A percentile compares a stretch with the other conserved stretches of the same genome.
These are phyloP conservation scores for Sphagnum contortum DNA, from an alignment of 225 moss, liverwort and hornwort species.

Conservation along the genomic window DNA sequence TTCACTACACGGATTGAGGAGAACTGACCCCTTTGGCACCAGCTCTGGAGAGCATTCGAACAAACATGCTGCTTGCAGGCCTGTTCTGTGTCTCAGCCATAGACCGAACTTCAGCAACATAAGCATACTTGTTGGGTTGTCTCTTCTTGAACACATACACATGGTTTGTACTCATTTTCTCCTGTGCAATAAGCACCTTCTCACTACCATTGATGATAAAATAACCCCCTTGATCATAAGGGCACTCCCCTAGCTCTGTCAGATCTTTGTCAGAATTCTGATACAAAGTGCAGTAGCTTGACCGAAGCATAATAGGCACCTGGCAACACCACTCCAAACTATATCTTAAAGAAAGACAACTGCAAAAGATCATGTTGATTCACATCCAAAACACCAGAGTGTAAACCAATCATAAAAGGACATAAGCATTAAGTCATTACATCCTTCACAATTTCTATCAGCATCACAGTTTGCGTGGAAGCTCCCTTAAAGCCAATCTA, in stretches of 20 bases:
- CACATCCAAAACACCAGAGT: too few relatives aligned
- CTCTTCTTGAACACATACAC: conserved; percentile 98
- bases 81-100: conserved; percentile 99
- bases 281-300: conserved; percentile 87
- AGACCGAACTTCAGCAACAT: conserved; percentile 94
- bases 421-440: too few relatives aligned
- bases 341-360: neutral
- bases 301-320: conserved; percentile 98
- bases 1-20: neutral
- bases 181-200: conserved; percentile 96
- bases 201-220: conserved; percentile 99
- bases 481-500: too few relatives aligned
- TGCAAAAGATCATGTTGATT: too few relatives aligned
- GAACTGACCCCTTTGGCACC: conserved; percentile 78
- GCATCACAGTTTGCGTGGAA: too few relatives aligned
- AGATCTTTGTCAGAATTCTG: conserved; percentile 97
- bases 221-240: conserved; percentile 98
- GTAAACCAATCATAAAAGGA: too few relatives aligned
- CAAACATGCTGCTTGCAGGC: conserved; percentile 99
- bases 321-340: conserved; percentile 1
- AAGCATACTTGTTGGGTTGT: conserved; percentile 97
- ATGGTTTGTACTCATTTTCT: conserved; percentile 99
- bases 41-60: conserved; percentile 97
- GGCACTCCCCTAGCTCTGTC: conserved; percentile 98
- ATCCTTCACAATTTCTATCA: too few relatives aligned